Conservation (phyloP, 2,329 filamentous ascomycete species). For the Talaromyces sp. region DNA sequence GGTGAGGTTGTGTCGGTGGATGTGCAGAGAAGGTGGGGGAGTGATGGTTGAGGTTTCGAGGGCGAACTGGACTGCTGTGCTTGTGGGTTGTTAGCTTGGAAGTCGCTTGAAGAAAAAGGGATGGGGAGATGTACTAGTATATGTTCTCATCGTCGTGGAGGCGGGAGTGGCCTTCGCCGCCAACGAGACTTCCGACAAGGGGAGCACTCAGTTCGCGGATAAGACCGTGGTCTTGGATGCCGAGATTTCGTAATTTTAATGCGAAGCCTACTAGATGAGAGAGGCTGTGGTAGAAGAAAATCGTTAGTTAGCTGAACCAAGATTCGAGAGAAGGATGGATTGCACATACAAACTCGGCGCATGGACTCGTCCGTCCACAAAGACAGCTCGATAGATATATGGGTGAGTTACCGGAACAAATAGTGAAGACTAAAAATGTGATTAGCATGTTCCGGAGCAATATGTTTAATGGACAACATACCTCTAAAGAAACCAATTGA, state of each 20-base stretch:
- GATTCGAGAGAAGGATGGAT: neutral
- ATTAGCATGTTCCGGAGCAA: slow-evolving; percentile 21
- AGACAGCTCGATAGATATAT: slow-evolving; percentile 92
- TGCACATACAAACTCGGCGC: slow-evolving; percentile 74
- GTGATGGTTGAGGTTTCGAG: slow-evolving; percentile 64
- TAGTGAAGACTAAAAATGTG: slow-evolving; percentile 63
- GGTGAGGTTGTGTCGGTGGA: slow-evolving; percentile 49
- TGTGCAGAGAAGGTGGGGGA: slow-evolving; percentile 46
- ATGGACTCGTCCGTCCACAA: slow-evolving; percentile 88
- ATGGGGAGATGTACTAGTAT: slow-evolving; percentile 60
- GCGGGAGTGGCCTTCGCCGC: slow-evolving; percentile 87
- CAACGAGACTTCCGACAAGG: slow-evolving; percentile 85
- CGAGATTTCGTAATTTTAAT: slow-evolving; percentile 88
- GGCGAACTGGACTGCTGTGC: slow-evolving; percentile 67
- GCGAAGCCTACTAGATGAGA: slow-evolving; percentile 90
- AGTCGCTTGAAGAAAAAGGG: neutral
- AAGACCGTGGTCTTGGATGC: slow-evolving; percentile 87
- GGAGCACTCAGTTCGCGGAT: slow-evolving; percentile 85
- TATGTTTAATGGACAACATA: slow-evolving; percentile 37
- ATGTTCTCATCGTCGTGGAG: slow-evolving; percentile 87
- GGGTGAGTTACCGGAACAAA: slow-evolving; percentile 84
- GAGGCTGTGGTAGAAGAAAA: slow-evolving; percentile 49
- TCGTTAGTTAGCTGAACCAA: neutral
- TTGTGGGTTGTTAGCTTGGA: slow-evolving; percentile 22
- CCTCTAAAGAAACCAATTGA: slow-evolving; percentile 89